phyloP scores from a whole-genome alignment of 257 asterid genomes.

The Plantago major region DNA sequence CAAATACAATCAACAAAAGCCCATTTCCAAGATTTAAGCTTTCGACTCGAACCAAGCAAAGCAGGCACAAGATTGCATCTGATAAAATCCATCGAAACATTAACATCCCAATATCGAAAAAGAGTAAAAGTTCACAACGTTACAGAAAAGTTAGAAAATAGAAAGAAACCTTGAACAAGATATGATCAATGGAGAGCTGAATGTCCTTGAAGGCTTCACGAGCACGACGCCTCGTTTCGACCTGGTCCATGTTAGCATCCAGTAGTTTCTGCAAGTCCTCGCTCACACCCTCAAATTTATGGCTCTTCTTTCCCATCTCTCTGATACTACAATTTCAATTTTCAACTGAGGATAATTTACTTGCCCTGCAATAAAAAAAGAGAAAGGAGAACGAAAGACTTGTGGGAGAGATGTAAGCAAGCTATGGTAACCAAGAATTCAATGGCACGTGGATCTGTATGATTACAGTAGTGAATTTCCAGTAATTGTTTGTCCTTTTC shows the following conservation, averaged over 20 bases:
- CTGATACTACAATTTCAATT: neutral
- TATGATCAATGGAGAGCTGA: slow-evolving; percentile 88
- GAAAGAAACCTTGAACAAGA: slow-evolving; percentile 71
- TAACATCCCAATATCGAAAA: neutral
- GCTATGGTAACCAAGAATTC: too few relatives aligned
- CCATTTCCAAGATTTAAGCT: too few relatives aligned
- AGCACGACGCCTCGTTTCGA: slow-evolving; percentile 71
- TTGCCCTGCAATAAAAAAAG: too few relatives aligned
- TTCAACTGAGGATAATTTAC: too few relatives aligned
- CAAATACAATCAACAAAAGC: too few relatives aligned
- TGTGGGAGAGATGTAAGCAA: too few relatives aligned
- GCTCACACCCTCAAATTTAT: slow-evolving; percentile 58
- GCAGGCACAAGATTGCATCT: neutral
- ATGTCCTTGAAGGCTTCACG: slow-evolving; percentile 90
- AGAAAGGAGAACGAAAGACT: too few relatives aligned
- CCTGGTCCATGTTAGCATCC: slow-evolving; percentile 83
- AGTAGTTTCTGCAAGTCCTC: slow-evolving; percentile 63
- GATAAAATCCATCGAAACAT: slow-evolving; percentile 10
- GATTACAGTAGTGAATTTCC: too few relatives aligned
- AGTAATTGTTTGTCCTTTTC: too few relatives aligned
- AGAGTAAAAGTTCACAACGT: neutral
- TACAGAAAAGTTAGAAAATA: neutral
- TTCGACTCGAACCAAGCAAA: too few relatives aligned
- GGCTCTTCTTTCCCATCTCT: slow-evolving; percentile 42
- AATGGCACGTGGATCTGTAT: too few relatives aligned